phyloP scores from a whole-genome alignment of 2,329 filamentous ascomycete genomes.

The Neofusicoccum laricinum region DNA sequence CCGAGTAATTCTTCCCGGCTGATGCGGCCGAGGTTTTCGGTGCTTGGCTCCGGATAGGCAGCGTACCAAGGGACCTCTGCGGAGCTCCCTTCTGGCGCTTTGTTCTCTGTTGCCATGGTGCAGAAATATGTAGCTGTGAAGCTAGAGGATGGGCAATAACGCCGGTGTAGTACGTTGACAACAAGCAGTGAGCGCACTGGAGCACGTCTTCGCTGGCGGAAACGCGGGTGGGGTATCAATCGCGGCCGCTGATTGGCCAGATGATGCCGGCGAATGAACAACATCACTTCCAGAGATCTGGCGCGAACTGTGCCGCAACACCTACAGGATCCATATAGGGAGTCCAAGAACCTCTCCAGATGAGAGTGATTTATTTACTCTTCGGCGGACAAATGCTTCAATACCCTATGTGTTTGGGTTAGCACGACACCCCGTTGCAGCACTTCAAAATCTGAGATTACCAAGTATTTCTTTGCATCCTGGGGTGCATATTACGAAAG shows the following conservation, averaged over 20 bases:
- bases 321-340: no score
- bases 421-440: no score
- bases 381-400: no score
- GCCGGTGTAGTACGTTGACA: no score
- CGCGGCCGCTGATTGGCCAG: background rate
- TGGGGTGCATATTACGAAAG: no score
- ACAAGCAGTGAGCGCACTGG: no score
- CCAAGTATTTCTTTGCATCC: no score
- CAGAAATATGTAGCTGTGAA: background rate
- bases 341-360: no score
- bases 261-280: background rate
- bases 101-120: background rate
- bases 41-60: slow-evolving; percentile 19
- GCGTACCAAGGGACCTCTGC: slow-evolving; percentile 19
- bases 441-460: no score
- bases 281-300: background rate
- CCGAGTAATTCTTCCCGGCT: slow-evolving; percentile 17
- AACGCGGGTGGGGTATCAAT: background rate
- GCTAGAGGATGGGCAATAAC: background rate
- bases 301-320: no score
- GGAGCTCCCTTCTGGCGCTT: background rate
- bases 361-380: no score
- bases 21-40: slow-evolving; percentile 15
- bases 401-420: no score
- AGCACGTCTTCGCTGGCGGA: background rate